These are phyloP conservation scores for Aspergillus brasiliensis DNA, from an alignment of 2,329 filamentous ascomycete genomes.

Conservation along the genomic window DNA sequence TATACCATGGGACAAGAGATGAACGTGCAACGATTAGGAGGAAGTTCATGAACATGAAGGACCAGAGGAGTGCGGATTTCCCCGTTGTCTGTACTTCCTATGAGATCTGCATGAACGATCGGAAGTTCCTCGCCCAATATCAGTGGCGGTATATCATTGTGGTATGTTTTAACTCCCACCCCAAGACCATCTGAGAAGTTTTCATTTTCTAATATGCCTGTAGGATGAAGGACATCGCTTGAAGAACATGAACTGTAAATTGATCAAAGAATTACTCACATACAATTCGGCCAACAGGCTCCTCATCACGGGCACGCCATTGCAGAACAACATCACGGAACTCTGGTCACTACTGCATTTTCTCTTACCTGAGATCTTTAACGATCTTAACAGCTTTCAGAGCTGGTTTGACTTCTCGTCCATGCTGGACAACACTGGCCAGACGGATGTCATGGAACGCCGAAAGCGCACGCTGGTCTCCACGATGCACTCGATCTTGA, in stretches of 20 bases:
- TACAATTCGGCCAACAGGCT: constrained; percentile 90
- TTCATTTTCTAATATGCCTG: constrained; percentile 17
- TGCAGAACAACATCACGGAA: constrained; percentile 95
- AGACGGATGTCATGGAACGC: constrained; percentile 76
- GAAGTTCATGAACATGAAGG: constrained; percentile 66
- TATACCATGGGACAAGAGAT: constrained; percentile 84
- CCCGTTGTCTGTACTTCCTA: constrained; percentile 94
- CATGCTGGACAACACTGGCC: constrained; percentile 77
- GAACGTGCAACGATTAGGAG: constrained; percentile 76
- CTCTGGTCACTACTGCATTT: constrained; percentile 96
- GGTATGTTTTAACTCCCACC: constrained; percentile 44
- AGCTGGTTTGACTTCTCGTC: constrained; percentile 97
- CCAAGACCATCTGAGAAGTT: background rate
- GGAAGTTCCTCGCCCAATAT: constrained; percentile 76
- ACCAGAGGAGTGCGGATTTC: constrained; percentile 72
- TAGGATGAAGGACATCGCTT: constrained; percentile 93
- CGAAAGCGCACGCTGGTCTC: constrained; percentile 76
- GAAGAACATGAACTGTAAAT: constrained; percentile 92
- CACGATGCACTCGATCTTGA: constrained; percentile 89
- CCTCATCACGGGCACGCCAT: constrained; percentile 88
- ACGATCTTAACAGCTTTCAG: constrained; percentile 89
- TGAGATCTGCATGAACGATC: constrained; percentile 92
- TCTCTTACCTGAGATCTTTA: constrained; percentile 87
- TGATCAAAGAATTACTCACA: constrained; percentile 84
- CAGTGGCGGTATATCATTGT: constrained; percentile 99